Base-by-base conservation (phyloP, 2,329 filamentous ascomycete species). In the Exophiala calicioides region DNA sequence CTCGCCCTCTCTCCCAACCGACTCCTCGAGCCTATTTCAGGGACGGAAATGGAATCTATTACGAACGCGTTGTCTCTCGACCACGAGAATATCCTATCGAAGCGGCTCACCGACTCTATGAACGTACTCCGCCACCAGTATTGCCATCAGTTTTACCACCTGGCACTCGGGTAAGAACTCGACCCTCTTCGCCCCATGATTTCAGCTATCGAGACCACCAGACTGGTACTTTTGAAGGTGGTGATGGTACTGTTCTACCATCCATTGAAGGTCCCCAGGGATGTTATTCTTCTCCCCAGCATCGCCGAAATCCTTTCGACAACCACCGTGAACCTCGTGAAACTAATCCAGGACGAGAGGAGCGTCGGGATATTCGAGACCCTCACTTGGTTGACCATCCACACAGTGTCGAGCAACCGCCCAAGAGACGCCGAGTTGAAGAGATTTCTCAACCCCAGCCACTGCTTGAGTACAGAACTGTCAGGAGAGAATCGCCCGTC, bases 201-300 rank as follows among this genome's bases (percentile, higher is more conserved):
- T 36, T 34, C 24, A 4, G 21, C 3, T 49, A 44, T 31, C 33
- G 33, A 26, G 41, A 39, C 3, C 34, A 29, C 18, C 45, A 50
- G 27, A 24, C 35, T 20, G 39, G 33, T 27, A 45, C 44, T 40
- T 21, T 42, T 23, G 49, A 58, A 10, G 49, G 36, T 24, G 53
- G 50, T 29, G 38, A 58, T 46, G 44, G 36, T 36, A 48, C 43
- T 8, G 44, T 59, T 15, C 39, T 59, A 7, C 52, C 48, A 20
- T 59, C 57, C 9, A 53, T 59, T 29, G 57, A 59, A 41, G 49
- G 39, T 20, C 50, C 50, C 24, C 46, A 59, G 32, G 55, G 55
- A 13, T 24, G 44, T n/a, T 50, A 56, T 29, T 37, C 42, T n/a
- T 52, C 53, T 29, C 34, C 53, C 33, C 31, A 36, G 5, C 12